phyloP scores from a whole-genome alignment of 768 basidiomycete species.

The Daedaleopsis nitida region DNA sequence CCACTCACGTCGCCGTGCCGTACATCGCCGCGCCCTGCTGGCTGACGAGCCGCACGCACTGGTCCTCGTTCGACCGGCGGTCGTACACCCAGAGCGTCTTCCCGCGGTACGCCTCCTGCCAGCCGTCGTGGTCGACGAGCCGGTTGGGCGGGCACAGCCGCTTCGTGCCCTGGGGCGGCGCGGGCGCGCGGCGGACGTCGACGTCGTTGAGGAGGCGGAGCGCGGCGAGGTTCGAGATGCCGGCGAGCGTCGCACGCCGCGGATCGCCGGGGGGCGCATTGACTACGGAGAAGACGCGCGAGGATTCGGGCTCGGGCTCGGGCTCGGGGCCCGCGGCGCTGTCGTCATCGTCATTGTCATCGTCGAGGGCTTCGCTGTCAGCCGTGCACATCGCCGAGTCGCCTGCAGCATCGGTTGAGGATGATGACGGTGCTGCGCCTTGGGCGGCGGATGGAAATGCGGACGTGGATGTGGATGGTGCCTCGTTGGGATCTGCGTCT shows the following conservation, averaged over 20 bases:
- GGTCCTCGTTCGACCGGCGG: constrained; percentile 60
- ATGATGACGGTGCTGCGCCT: constrained; percentile 15
- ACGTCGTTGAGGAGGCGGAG: constrained; percentile 75
- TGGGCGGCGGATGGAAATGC: constrained; percentile 20
- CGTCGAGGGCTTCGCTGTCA: constrained; percentile 33
- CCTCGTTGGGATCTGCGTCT: constrained; percentile 19
- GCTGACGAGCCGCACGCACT: constrained; percentile 67
- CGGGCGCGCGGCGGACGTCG: constrained; percentile 58
- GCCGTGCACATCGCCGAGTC: constrained; percentile 19
- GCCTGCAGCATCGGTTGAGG: constrained; percentile 26
- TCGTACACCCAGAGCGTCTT: constrained; percentile 79
- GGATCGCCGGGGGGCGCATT: constrained; percentile 44
- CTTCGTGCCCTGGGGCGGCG: constrained; percentile 44
- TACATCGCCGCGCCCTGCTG: constrained; percentile 60
- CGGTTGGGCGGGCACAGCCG: constrained; percentile 54
- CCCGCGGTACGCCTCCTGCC: constrained; percentile 76
- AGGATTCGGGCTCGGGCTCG: constrained; percentile 28
- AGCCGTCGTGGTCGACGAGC: constrained; percentile 61
- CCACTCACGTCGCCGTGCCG: constrained; percentile 79
- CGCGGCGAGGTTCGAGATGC: constrained; percentile 65
- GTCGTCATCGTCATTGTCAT: constrained; percentile 31
- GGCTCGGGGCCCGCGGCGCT: constrained; percentile 25
- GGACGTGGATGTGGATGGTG: neutral
- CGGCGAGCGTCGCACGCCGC: constrained; percentile 38
- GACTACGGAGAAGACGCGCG: constrained; percentile 59